phyloP scores from a whole-genome alignment of 768 basidiomycete species.

The Mycena sanguinolenta region DNA sequence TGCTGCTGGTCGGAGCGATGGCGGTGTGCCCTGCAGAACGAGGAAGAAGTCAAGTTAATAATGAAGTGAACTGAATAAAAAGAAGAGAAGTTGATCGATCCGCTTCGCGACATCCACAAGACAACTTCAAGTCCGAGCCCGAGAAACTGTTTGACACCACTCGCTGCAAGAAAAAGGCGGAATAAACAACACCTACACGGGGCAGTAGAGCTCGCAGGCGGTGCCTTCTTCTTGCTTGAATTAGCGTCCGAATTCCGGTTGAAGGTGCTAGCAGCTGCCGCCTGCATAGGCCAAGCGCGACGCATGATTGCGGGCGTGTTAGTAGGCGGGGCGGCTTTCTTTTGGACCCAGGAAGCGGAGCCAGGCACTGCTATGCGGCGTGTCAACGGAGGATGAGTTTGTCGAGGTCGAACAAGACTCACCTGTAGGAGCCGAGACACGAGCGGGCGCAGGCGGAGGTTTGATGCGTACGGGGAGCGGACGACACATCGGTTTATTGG shows the following conservation, averaged over 20 bases:
- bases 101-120: too few species aligned
- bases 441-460: conserved; percentile 45
- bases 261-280: background rate
- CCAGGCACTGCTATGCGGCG: conserved; percentile 49
- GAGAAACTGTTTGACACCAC: too few species aligned
- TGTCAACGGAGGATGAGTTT: background rate
- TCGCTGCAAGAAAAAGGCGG: too few species aligned
- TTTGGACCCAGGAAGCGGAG: conserved; percentile 50
- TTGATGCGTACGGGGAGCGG: conserved; percentile 54
- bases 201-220: conserved; percentile 20
- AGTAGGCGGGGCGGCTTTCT: conserved; percentile 37
- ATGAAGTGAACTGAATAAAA: too few species aligned
- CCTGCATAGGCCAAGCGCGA: conserved; percentile 38
- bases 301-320: conserved; percentile 30
- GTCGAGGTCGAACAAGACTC: conserved; percentile 5
- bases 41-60: background rate
- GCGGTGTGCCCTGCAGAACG: conserved; percentile 32
- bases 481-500: conserved; percentile 60
- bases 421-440: conserved; percentile 43
- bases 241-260: conserved; percentile 4
- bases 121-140: too few species aligned
- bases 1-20: conserved; percentile 32
- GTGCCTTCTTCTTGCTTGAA: background rate
- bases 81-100: too few species aligned
- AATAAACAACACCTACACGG: conserved; percentile 21